Evolutionary conservation across 1,284 basidiomycete genomes (phyloP).

Genomic region (Leccinum subrobustum): DNA sequence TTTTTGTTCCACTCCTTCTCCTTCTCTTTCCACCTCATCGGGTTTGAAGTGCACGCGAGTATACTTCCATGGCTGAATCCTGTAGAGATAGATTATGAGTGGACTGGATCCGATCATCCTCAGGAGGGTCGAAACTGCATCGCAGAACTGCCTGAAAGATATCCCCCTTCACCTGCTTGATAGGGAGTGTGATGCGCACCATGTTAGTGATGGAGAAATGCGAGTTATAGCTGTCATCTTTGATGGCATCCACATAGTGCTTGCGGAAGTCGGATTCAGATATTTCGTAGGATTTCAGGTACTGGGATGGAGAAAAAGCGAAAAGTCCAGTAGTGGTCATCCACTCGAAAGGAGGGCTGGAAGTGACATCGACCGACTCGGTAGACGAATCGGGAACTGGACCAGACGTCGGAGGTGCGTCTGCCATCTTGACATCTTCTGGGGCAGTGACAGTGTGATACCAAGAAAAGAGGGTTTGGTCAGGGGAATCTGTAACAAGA

Average conservation of each 20-base stretch:
- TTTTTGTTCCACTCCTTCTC: neutral
- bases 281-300: constrained; percentile 22
- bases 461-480: constrained; percentile 34
- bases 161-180: constrained; percentile 16
- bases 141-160: constrained; percentile 25
- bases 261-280: constrained; percentile 19
- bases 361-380: neutral
- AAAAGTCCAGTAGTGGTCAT: constrained; percentile 22
- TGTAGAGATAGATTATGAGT: constrained; percentile 25
- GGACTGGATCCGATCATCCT: constrained; percentile 15
- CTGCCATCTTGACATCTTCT: constrained; percentile 11
- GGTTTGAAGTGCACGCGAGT: constrained; percentile 15
- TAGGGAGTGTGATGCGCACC: constrained; percentile 20
- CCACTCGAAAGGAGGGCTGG: neutral
- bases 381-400: neutral
- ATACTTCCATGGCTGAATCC: constrained; percentile 12
- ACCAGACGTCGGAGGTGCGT: neutral
- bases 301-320: constrained; percentile 24
- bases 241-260: constrained; percentile 19
- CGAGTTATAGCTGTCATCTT: constrained; percentile 12
- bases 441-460: neutral
- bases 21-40: neutral
- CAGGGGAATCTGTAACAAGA: constrained; percentile 17
- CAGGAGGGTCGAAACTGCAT: constrained; percentile 24
- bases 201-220: constrained; percentile 24